Base-by-base conservation (phyloP, 2,329 filamentous ascomycete genomes). In the Talaromyces sp. region DNA sequence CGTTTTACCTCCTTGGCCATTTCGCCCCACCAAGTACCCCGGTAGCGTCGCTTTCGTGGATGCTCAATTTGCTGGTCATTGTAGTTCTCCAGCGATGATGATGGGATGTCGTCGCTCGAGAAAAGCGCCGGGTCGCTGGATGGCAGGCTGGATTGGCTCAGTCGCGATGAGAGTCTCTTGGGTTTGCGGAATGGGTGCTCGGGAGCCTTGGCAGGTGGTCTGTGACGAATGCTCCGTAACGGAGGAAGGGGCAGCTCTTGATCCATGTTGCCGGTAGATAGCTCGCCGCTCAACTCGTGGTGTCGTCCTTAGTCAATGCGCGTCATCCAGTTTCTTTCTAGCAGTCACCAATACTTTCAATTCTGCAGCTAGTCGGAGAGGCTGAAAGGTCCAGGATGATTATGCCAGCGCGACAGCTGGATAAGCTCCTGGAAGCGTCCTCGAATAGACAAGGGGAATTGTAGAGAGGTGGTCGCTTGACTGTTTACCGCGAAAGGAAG, bases 101-200 rank as follows among this genome's bases (percentile, higher is more conserved):
- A 79, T 13, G 79, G 77, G 57, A 79, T 76, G 60, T 82, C 80
- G 62, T 82, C 80, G 64, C 79, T 81, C 0, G 80, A 82, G 70
- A 82, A 82, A 1, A 82, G 69, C 1, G 80, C 79, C 0, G 79
- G 78, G 60, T 82, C 80, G 61, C 75, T 80, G 0, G 78, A 81
- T 0, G 75, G 77, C 50, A 76, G 74, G 64, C 75, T 77, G 14
- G 76, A 77, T 45, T 71, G 69, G 62, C 77, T 76, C 58, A 76
- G 72, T 22, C 73, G 62, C 14, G 67, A 66, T 13, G 56, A 37
- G 70, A 70, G 27, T 70, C 69, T 41, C 58, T 65, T 43, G 70
- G 65, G 56, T 60, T 57, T 27, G 63, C 33, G 47, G 69, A 64
- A 59, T 60, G 61, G 62, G 61, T 63, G 56, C 41, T 54, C 48